phyloP scores from a whole-genome alignment of 768 basidiomycete genomes.

The Podaxis sp. region DNA sequence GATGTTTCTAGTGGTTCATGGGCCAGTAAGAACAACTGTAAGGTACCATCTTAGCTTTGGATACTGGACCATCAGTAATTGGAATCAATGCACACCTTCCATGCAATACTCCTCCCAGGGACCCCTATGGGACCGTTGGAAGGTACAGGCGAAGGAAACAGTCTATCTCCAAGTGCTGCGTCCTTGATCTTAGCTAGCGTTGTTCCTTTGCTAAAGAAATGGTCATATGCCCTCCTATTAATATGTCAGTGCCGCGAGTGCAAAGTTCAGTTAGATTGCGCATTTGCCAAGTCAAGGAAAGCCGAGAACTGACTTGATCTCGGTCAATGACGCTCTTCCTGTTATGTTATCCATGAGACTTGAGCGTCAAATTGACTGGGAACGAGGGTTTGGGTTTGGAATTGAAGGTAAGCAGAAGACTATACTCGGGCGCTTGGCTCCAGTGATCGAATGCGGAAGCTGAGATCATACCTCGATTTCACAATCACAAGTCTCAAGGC shows the following conservation, averaged over 20 bases:
- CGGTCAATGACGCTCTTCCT: slow-evolving; percentile 6
- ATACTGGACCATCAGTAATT: slow-evolving; percentile 7
- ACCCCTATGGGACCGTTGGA: slow-evolving; percentile 38
- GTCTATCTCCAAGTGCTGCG: slow-evolving; percentile 57
- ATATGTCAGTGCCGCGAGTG: background rate
- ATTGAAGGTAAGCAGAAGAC: background rate
- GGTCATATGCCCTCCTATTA: slow-evolving; percentile 41
- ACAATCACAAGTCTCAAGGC: no score
- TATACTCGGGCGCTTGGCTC: background rate
- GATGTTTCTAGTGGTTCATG: slow-evolving; percentile 63
- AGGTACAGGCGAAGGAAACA: slow-evolving; percentile 45
- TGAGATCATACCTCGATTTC: background rate
- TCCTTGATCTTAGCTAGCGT: slow-evolving; percentile 69
- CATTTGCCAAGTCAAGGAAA: slow-evolving; percentile 9
- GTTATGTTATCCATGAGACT: background rate
- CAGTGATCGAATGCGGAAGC: slow-evolving; percentile 8
- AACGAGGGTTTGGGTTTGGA: background rate
- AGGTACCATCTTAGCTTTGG: background rate
- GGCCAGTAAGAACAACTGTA: slow-evolving; percentile 61
- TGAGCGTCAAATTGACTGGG: background rate
- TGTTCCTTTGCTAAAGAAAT: slow-evolving; percentile 50
- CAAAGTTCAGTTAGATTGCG: background rate
- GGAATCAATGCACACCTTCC: slow-evolving; percentile 61
- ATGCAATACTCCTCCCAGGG: slow-evolving; percentile 77
- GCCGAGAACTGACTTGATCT: slow-evolving; percentile 19